phyloP scores from a whole-genome alignment of 2,329 filamentous ascomycete genomes.

The Xylaria multiplex region DNA sequence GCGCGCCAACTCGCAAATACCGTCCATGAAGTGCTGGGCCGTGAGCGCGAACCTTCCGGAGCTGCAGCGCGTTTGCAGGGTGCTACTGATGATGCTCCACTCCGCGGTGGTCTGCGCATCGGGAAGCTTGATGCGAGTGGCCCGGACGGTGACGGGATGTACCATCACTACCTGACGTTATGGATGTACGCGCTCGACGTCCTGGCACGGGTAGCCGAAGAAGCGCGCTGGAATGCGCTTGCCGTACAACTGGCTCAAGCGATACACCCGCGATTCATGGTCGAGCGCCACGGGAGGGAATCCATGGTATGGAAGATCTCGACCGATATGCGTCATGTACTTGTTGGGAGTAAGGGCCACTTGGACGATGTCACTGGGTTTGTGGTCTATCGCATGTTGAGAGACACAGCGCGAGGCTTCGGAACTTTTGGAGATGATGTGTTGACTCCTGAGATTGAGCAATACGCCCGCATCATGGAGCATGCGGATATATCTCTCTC shows the following conservation, averaged over 20 bases:
- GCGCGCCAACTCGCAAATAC: slow-evolving; percentile 25
- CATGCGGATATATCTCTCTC: slow-evolving; percentile 13
- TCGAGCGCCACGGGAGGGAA: slow-evolving; percentile 15
- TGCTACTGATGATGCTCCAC: slow-evolving; percentile 13
- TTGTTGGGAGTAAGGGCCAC: slow-evolving; percentile 20
- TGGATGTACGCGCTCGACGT: slow-evolving; percentile 29
- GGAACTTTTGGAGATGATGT: not conserved
- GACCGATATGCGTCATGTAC: slow-evolving; percentile 15
- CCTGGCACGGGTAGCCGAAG: slow-evolving; percentile 14
- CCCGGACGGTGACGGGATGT: slow-evolving; percentile 24
- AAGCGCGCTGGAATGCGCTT: slow-evolving; percentile 19
- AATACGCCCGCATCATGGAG: slow-evolving; percentile 28
- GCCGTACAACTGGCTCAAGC: slow-evolving; percentile 20
- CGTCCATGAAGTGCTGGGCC: slow-evolving; percentile 24
- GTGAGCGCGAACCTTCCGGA: slow-evolving; percentile 7
- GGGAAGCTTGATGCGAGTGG: slow-evolving; percentile 17
- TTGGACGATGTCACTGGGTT: slow-evolving; percentile 25
- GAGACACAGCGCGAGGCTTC: slow-evolving; percentile 14
- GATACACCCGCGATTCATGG: slow-evolving; percentile 24
- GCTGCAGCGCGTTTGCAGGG: slow-evolving; percentile 3
- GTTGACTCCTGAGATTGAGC: slow-evolving; percentile 15
- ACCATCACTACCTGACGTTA: slow-evolving; percentile 27
- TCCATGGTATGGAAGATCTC: slow-evolving; percentile 30
- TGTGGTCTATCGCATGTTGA: slow-evolving; percentile 16
- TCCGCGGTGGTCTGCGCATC: slow-evolving; percentile 25